Percentiles rank a stretch among this genome's conserved stretches.
Evolutionary conservation across 495 filamentous ascomycete genomes (phyloP).

Genomic region (Hypoxylon perforatum): DNA sequence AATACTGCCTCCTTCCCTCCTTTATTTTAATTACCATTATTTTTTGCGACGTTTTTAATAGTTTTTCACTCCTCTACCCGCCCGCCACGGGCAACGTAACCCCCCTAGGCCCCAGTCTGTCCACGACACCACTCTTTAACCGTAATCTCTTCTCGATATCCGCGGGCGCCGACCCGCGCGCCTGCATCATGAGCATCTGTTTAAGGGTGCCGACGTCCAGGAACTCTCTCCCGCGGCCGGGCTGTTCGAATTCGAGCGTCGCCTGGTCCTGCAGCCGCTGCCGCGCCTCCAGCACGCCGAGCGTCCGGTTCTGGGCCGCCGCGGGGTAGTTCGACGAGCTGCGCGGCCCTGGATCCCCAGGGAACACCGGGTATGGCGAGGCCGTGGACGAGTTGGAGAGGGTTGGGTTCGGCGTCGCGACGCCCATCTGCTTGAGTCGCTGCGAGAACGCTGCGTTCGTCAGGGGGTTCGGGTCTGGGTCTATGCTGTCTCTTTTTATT

Average conservation of each 20-base stretch:
- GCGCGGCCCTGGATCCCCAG: slow-evolving; percentile 16
- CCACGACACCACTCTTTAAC: slow-evolving; percentile 54
- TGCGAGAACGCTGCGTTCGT: slow-evolving; percentile 49
- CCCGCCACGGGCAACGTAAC: slow-evolving; percentile 34
- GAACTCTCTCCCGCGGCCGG: slow-evolving; percentile 51
- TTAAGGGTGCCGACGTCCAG: slow-evolving; percentile 53
- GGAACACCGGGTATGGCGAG: slow-evolving; percentile 22
- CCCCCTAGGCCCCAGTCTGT: slow-evolving; percentile 49
- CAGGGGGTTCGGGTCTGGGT: slow-evolving; percentile 43
- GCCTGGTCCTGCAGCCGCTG: slow-evolving; percentile 51
- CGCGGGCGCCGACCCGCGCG: slow-evolving; percentile 35
- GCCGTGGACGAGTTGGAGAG: slow-evolving; percentile 59
- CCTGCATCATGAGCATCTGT: slow-evolving; percentile 49
- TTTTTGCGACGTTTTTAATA: slow-evolving; percentile 5
- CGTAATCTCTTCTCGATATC: slow-evolving; percentile 54
- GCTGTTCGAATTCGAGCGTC: slow-evolving; percentile 50
- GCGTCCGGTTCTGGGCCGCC: slow-evolving; percentile 49
- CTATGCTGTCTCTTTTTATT: slow-evolving; percentile 45
- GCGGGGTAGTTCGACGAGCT: slow-evolving; percentile 45
- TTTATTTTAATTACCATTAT: neutral
- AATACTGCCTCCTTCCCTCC: neutral
- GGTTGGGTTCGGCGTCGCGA: slow-evolving; percentile 60
- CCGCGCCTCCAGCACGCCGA: slow-evolving; percentile 54
- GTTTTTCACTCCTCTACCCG: slow-evolving; percentile 4
- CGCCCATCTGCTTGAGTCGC: slow-evolving; percentile 58